Conservation (phyloP, 495 filamentous ascomycete genomes). For the Aspergillus avenaceus region DNA sequence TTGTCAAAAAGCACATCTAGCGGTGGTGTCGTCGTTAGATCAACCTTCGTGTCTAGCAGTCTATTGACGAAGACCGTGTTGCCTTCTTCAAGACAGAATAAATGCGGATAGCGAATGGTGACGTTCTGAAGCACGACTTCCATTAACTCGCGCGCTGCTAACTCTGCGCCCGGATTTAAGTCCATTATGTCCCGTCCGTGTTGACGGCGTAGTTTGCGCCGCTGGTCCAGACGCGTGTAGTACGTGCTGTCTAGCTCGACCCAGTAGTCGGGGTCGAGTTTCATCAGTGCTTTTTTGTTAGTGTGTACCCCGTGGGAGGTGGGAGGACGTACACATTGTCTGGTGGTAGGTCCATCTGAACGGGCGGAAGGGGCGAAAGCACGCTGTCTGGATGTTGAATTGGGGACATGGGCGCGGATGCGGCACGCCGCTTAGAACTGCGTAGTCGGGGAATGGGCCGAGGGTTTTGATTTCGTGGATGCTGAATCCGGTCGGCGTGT, state of each 20-base stretch:
- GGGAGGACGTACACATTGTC: conserved; percentile 75
- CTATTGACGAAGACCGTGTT: conserved; percentile 63
- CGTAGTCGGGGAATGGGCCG: conserved; percentile 82
- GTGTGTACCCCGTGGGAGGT: conserved; percentile 10
- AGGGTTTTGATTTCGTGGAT: conserved; percentile 66
- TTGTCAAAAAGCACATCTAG: conserved; percentile 74
- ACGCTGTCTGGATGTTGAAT: conserved; percentile 61
- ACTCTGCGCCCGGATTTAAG: conserved; percentile 69
- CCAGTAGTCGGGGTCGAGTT: conserved; percentile 86
- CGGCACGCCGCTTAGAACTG: conserved; percentile 72
- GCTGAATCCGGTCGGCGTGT: conserved; percentile 58
- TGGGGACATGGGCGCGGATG: conserved; percentile 60
- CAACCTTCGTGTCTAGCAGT: conserved; percentile 63
- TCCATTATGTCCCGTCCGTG: conserved; percentile 64
- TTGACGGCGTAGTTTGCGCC: conserved; percentile 60
- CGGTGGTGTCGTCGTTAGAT: conserved; percentile 60
- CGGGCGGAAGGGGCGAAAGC: conserved; percentile 72
- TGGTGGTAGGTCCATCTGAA: conserved; percentile 89
- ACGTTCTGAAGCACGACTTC: conserved; percentile 82
- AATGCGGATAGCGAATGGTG: conserved; percentile 71
- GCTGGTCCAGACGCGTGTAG: conserved; percentile 61
- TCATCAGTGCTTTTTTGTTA: conserved; percentile 59
- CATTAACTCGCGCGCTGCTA: conserved; percentile 86
- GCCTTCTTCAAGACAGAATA: conserved; percentile 64
- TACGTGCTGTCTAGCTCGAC: conserved; percentile 84